These are phyloP conservation scores for Coemansia sp. DNA, from an alignment of 192 early-diverging fungal genomes.

Conservation along the genomic window DNA sequence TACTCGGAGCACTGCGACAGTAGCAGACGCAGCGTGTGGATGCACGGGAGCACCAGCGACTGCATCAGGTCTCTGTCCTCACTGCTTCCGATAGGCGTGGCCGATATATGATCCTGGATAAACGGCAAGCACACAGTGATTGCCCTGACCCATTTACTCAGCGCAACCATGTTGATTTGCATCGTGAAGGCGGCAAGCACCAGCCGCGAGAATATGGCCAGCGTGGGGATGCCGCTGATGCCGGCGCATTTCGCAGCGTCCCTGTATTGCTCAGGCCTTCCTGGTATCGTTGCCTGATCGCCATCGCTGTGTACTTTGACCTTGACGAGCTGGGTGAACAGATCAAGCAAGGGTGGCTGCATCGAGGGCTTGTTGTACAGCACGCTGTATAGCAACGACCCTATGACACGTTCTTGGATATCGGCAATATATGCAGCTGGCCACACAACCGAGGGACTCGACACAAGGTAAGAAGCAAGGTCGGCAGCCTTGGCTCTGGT, in stretches of 20 bases:
- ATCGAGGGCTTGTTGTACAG: constrained; percentile 23
- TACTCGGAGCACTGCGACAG: constrained; percentile 34
- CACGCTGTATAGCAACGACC: constrained; percentile 37
- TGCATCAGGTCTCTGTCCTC: constrained; percentile 21
- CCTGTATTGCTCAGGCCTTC: background rate
- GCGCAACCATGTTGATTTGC: constrained; percentile 31
- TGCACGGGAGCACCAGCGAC: constrained; percentile 34
- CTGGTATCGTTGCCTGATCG: background rate
- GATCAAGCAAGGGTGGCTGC: constrained; percentile 38
- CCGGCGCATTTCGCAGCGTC: background rate
- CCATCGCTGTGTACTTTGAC: constrained; percentile 4
- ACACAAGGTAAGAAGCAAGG: constrained; percentile 18
- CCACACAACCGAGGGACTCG: constrained; percentile 23
- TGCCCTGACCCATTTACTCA: constrained; percentile 36
- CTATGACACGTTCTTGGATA: constrained; percentile 23
- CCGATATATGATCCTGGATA: constrained; percentile 21
- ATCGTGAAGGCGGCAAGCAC: constrained; percentile 38
- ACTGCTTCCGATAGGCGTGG: background rate
- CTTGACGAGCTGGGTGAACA: constrained; percentile 20
- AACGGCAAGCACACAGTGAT: constrained; percentile 17
- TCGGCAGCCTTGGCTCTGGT: constrained; percentile 26
- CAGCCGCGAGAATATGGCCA: constrained; percentile 25
- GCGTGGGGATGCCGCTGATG: constrained; percentile 6
- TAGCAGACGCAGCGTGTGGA: constrained; percentile 35
- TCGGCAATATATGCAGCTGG: constrained; percentile 14